Percentiles rank a stretch among this genome's conserved stretches.
Evolutionary conservation across 805 yeast genomes (phyloP).

Genomic region (Vanderwaltozyma verrucispora): DNA sequence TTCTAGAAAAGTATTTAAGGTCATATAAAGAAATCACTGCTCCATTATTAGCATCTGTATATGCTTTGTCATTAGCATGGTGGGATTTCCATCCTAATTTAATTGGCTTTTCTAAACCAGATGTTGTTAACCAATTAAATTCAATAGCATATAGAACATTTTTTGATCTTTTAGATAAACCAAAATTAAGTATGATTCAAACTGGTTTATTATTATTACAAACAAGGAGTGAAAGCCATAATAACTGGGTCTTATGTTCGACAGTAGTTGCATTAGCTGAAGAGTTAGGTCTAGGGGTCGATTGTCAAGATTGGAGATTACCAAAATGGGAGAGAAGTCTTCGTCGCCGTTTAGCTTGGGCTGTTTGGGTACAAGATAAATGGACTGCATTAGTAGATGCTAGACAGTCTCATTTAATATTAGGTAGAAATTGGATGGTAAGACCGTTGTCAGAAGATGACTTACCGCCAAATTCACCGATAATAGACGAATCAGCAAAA

Average conservation of each 20-base stretch:
- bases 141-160: constrained; percentile 58
- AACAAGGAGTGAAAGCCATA: constrained; percentile 42
- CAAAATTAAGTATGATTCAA: constrained; percentile 85
- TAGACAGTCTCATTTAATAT: constrained; percentile 71
- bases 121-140: constrained; percentile 51
- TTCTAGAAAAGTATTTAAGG: constrained; percentile 79
- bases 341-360: constrained; percentile 89
- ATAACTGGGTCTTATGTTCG: constrained; percentile 78
- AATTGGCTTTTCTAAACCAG: constrained; percentile 69
- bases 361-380: constrained; percentile 83
- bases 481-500: constrained; percentile 3
- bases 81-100: constrained; percentile 72
- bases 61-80: constrained; percentile 82
- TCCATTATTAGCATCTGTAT: constrained; percentile 83
- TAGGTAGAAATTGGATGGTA: constrained; percentile 73
- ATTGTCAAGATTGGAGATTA: constrained; percentile 81
- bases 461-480: constrained; percentile 57
- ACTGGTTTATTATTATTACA: constrained; percentile 76
- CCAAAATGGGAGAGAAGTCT: constrained; percentile 94
- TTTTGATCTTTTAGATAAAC: constrained; percentile 67
- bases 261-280: constrained; percentile 84
- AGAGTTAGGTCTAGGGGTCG: constrained; percentile 84
- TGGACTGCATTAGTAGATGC: constrained; percentile 80
- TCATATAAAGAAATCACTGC: constrained; percentile 90
- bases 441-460: constrained; percentile 55